Conservation (phyloP, 345 rosid species). For the Syzygium grande region DNA sequence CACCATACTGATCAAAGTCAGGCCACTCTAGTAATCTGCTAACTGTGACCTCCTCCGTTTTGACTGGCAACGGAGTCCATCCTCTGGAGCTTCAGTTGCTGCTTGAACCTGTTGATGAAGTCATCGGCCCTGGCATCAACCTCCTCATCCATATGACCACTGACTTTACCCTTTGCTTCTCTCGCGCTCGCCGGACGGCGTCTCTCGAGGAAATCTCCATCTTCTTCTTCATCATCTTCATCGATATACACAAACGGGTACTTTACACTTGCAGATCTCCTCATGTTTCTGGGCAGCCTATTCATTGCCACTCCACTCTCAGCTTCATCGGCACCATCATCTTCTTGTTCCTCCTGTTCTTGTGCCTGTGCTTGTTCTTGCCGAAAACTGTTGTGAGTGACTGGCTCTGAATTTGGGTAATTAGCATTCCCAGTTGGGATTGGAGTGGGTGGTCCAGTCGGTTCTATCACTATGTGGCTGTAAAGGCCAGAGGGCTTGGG, state of each 20-base stretch:
- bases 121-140: conserved; percentile 9
- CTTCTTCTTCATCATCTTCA: background rate
- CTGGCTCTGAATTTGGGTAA: background rate
- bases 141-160: conserved; percentile 1
- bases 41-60: background rate
- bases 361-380: background rate
- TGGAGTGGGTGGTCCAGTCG: background rate
- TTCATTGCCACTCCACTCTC: background rate
- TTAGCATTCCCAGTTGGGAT: background rate
- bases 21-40: background rate
- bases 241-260: background rate
- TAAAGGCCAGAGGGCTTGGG: background rate
- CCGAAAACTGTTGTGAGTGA: background rate
- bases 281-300: background rate
- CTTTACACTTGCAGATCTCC: background rate
- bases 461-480: background rate
- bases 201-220: background rate
- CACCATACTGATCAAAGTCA: background rate
- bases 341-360: background rate
- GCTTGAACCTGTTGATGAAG: conserved; percentile 13
- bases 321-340: background rate
- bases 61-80: background rate
- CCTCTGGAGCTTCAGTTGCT: conserved; percentile 12
- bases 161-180: background rate
- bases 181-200: conserved; percentile 2